These are phyloP conservation scores for Sphaerulina vaccinii DNA, from an alignment of 2,329 filamentous ascomycete genomes.

Conservation along the genomic window DNA sequence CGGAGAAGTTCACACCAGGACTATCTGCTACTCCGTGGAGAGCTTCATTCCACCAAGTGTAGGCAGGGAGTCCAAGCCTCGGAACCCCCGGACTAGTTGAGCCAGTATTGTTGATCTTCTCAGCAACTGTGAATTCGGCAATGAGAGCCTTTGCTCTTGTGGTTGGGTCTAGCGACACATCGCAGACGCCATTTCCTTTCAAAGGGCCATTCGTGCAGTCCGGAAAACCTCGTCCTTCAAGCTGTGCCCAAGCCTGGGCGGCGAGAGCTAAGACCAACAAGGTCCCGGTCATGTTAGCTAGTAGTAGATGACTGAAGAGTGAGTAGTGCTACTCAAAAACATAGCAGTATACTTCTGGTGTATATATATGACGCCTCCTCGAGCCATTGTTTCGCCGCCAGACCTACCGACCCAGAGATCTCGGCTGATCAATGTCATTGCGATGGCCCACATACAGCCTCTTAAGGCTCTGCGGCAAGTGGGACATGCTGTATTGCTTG, in stretches of 20 bases:
- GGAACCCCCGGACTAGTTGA: slow-evolving; percentile 52
- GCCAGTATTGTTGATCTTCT: slow-evolving; percentile 57
- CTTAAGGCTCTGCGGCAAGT: too few relatives aligned
- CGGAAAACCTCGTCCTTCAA: slow-evolving; percentile 40
- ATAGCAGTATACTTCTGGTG: too few relatives aligned
- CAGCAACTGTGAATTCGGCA: slow-evolving; percentile 49
- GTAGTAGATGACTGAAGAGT: too few relatives aligned
- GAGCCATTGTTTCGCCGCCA: too few relatives aligned
- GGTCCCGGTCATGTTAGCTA: slow-evolving; percentile 1
- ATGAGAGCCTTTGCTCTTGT: slow-evolving; percentile 48
- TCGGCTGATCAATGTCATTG: too few relatives aligned
- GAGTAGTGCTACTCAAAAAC: too few relatives aligned
- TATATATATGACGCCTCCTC: too few relatives aligned
- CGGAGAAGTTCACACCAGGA: slow-evolving; percentile 57
- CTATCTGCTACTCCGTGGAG: slow-evolving; percentile 60
- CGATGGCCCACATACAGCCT: too few relatives aligned
- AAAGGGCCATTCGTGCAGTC: slow-evolving; percentile 54
- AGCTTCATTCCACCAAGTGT: slow-evolving; percentile 63
- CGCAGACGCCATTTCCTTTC: slow-evolving; percentile 52
- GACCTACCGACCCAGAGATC: too few relatives aligned
- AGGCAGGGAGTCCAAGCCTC: slow-evolving; percentile 58
- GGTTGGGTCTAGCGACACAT: slow-evolving; percentile 39
- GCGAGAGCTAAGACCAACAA: slow-evolving; percentile 5
- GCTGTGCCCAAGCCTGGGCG: slow-evolving; percentile 10
- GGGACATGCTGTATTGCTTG: too few relatives aligned